These are phyloP conservation scores for Kondoa malvinella DNA, from an alignment of 768 basidiomycete genomes.

Conservation along the genomic window DNA sequence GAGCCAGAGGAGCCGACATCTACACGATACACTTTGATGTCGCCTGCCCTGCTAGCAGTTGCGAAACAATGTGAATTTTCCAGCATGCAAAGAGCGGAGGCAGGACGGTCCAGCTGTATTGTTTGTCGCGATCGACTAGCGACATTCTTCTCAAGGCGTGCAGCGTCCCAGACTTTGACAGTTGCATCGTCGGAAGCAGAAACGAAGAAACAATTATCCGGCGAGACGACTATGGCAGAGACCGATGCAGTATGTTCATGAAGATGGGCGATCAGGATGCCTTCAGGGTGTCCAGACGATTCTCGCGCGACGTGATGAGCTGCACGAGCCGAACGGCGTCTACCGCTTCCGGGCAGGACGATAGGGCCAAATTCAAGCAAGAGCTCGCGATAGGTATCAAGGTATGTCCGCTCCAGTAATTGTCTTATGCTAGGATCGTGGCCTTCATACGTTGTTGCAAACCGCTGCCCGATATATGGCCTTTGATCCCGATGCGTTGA, in stretches of 20 bases:
- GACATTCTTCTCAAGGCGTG: slow-evolving; percentile 81
- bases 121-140: slow-evolving; percentile 47
- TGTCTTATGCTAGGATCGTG: slow-evolving; percentile 79
- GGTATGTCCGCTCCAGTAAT: slow-evolving; percentile 71
- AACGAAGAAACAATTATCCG: slow-evolving; percentile 73
- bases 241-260: slow-evolving; percentile 64
- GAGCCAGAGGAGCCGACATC: slow-evolving; percentile 51
- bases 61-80: slow-evolving; percentile 72
- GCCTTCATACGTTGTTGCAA: slow-evolving; percentile 44
- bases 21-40: slow-evolving; percentile 65
- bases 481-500: not conserved
- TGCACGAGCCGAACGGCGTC: slow-evolving; percentile 55
- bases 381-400: slow-evolving; percentile 64
- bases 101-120: slow-evolving; percentile 44
- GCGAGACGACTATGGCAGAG: slow-evolving; percentile 66
- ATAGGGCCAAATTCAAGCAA: slow-evolving; percentile 82
- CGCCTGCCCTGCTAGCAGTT: slow-evolving; percentile 67
- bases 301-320: slow-evolving; percentile 47
- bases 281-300: slow-evolving; percentile 46
- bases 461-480: slow-evolving; percentile 19
- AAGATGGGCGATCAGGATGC: slow-evolving; percentile 66
- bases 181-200: slow-evolving; percentile 35
- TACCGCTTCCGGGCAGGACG: slow-evolving; percentile 61
- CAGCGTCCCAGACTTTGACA: slow-evolving; percentile 42
- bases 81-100: slow-evolving; percentile 57